A percentile compares a stretch with the other conserved stretches of the same genome.
Conservation (phyloP, 2,329 filamentous ascomycete species). For the Setomelanomma holmii region DNA sequence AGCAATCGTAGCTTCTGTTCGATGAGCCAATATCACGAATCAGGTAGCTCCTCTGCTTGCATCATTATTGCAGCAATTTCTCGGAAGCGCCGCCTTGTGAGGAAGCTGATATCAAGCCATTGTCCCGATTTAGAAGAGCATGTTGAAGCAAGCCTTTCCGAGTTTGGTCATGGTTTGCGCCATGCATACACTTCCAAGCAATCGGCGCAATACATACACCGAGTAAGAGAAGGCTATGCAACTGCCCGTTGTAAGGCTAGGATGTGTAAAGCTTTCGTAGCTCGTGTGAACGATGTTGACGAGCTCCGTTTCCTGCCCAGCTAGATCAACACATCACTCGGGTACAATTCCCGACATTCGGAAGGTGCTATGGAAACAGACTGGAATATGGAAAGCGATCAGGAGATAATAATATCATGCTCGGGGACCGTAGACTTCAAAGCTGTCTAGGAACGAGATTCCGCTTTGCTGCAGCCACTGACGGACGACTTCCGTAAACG, state of each 20-base stretch:
- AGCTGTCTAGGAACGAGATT: background rate
- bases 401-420: background rate
- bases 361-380: no score
- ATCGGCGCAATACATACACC: background rate
- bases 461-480: constrained; percentile 4
- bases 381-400: no score
- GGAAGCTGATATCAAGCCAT: background rate
- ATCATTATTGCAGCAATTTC: no score
- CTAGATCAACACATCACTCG: no score
- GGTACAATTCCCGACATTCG: background rate
- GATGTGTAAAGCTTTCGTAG: background rate
- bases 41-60: background rate
- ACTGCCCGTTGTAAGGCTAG: background rate
- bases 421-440: background rate
- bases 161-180: background rate
- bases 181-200: background rate
- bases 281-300: no score
- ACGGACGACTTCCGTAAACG: background rate
- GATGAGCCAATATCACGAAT: background rate
- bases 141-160: background rate
- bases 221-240: background rate
- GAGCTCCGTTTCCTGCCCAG: no score
- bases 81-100: background rate
- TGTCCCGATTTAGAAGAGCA: background rate
- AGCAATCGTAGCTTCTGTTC: no score